phyloP scores from a whole-genome alignment of 192 early-diverging fungal genomes.

The Entrophospora sp. region DNA sequence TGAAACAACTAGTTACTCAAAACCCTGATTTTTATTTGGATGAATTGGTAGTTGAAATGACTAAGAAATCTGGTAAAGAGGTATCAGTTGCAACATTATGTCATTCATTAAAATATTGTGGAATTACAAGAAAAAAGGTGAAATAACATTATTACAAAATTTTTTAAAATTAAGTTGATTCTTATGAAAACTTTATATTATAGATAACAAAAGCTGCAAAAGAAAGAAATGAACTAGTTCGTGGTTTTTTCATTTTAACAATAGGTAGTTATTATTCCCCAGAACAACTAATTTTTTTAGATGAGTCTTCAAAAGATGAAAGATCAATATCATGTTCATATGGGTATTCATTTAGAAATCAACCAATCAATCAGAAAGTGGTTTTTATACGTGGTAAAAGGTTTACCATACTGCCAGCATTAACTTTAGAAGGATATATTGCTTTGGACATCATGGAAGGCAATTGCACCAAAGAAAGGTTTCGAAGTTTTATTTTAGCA shows the following conservation, averaged over 20 bases:
- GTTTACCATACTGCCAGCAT: background rate
- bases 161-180: too few relatives aligned
- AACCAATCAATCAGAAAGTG: background rate
- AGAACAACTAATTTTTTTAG: background rate
- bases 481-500: background rate
- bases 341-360: background rate
- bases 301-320: slow-evolving; percentile 1
- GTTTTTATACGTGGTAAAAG: background rate
- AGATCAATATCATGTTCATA: background rate
- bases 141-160: too few relatives aligned
- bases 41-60: background rate
- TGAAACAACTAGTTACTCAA: background rate
- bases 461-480: background rate
- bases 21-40: slow-evolving; percentile 2
- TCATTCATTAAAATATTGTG: background rate
- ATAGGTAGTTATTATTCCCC: background rate
- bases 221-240: background rate
- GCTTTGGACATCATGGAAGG: slow-evolving; percentile 2
- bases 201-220: background rate
- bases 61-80: background rate
- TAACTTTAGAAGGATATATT: background rate
- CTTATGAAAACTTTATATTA: background rate
- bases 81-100: background rate
- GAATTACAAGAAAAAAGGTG: background rate
- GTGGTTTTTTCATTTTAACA: background rate